Evolutionary conservation across 345 rosid genomes (phyloP), one percentile per base, ranked within the genome.

Genomic region (Rhodamnia argentea): DNA sequence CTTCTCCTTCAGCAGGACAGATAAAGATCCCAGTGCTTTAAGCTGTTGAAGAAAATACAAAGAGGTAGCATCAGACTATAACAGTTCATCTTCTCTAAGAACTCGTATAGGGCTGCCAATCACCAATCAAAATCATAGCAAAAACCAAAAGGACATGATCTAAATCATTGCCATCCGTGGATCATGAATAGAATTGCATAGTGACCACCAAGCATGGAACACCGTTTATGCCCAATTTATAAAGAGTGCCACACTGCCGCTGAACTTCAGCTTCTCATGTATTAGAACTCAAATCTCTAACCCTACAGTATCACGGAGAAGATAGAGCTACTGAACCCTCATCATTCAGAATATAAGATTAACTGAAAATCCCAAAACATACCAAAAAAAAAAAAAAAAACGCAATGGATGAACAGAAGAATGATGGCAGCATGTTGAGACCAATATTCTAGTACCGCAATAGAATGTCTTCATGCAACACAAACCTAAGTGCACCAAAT

Each of bases 21-120:
- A 92, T 70, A 96, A 75, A 87, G 96, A 89, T 87, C 94, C 85
- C 86, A 97, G 90, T 85, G 99, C 99, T 89, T 97, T 97, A 85
- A 97, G 95, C 98, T 97, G 97, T 91, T 57, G 85, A 87, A 74
- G 20, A 81, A 87, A 81, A 40, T 70, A 70, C 44, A 70, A 9
- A 70, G 78, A 70, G 78, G 40, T 14, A 62, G 75, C 75, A 29
- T 62, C 40, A 16, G 10, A 32, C 3, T 32, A 32, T 18, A 70
- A 18, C 10, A 12, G 44, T 29, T 32, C 32, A 64, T 32, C 76
- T 16, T 64, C 76, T 64, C 44, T 32, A 64, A 32, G 76, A 62
- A 32, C 44, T 70, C 47, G 5, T 18, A 18, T 18, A 70, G 11
- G 23, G 44, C 78, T 32, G 47, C 37, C 78, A 18, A 70, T 70